These are phyloP conservation scores for Gelatoporia subvermispora DNA, from an alignment of 768 basidiomycete species.

Conservation along the genomic window DNA sequence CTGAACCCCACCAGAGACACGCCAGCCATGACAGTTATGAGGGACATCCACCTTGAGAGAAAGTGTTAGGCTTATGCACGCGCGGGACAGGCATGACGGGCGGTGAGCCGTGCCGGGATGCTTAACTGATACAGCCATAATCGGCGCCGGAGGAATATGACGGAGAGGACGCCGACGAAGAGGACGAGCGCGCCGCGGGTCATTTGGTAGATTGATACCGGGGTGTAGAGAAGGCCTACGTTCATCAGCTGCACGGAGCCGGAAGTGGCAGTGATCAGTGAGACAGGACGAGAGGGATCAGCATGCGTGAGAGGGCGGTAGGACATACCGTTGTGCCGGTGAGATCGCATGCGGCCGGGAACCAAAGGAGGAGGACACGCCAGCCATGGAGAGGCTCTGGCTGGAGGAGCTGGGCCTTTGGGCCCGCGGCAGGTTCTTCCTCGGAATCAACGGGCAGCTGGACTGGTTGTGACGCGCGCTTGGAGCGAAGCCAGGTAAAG, in stretches of 20 bases:
- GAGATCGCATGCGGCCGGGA: constrained; percentile 86
- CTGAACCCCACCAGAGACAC: constrained; percentile 83
- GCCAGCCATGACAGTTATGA: constrained; percentile 83
- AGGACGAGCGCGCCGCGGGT: constrained; percentile 88
- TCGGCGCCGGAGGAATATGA: constrained; percentile 82
- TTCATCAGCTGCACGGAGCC: constrained; percentile 68
- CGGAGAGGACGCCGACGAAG: constrained; percentile 88
- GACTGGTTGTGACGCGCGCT: constrained; percentile 42
- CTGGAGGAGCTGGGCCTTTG: constrained; percentile 20
- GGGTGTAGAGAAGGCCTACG: constrained; percentile 90
- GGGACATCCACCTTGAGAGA: constrained; percentile 73
- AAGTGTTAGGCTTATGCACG: constrained; percentile 5
- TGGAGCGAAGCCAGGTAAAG: constrained; percentile 56
- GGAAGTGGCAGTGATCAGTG: neutral
- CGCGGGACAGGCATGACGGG: neutral
- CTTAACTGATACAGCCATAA: constrained; percentile 84
- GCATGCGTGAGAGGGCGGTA: constrained; percentile 8
- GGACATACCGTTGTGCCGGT: constrained; percentile 80
- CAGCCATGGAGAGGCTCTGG: constrained; percentile 52
- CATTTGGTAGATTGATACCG: constrained; percentile 98
- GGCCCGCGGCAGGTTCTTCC: constrained; percentile 22
- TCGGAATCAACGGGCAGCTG: constrained; percentile 52
- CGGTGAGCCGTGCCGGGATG: neutral
- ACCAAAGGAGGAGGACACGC: constrained; percentile 75
- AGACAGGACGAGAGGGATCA: constrained; percentile 2